Base-by-base conservation (phyloP, 139 green algal species). In the Micromonas pusilla region DNA sequence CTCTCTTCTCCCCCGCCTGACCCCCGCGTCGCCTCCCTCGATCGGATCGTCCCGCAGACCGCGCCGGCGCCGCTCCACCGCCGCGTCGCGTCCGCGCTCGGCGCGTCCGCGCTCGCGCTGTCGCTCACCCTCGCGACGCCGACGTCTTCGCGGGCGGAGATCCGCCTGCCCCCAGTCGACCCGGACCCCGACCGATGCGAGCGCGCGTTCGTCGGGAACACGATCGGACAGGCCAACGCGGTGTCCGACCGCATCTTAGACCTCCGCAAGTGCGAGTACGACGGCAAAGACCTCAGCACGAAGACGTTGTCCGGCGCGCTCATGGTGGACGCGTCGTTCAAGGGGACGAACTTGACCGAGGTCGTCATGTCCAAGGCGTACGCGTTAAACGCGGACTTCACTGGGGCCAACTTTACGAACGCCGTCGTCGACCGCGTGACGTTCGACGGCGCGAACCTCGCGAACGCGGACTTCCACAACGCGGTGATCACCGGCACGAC, bases 161-260 rank as follows among this genome's bases (percentile, higher is more conserved):
- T 78, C 2, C 52, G 72, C 30, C 52, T 78, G 53, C 72, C 72
- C 3, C 72, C 72, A 1, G 38, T 78, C 74, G 60, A 72, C 33
- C 33, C 84, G 87, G 92, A 97, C 75, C 92, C 93, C 32, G 86
- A 89, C 65, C 77, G 91, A 4, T 97, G 93, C 81, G 91, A 93
- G 21, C 88, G 91, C 33, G 93, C 86, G 16, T 96, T 89, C 70
- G 82, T 88, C 0, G 93, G 93, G 76, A 97, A 97, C 89, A 97
- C 93, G 30, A 94, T 97, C 52, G 92, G 92, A n/a, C 87, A 96
- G 89, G 94, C 94, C 52, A 98, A 98, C 73, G 94, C 91, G 20
- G 94, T 98, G 45, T 90, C 84, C 2, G 91, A 98, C 88, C 95
- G 90, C 70, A 19, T 93, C 16, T 84, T 98, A 52, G 94, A 98